phyloP scores from a whole-genome alignment of 257 asterid genomes.

The Prunella vulgaris region DNA sequence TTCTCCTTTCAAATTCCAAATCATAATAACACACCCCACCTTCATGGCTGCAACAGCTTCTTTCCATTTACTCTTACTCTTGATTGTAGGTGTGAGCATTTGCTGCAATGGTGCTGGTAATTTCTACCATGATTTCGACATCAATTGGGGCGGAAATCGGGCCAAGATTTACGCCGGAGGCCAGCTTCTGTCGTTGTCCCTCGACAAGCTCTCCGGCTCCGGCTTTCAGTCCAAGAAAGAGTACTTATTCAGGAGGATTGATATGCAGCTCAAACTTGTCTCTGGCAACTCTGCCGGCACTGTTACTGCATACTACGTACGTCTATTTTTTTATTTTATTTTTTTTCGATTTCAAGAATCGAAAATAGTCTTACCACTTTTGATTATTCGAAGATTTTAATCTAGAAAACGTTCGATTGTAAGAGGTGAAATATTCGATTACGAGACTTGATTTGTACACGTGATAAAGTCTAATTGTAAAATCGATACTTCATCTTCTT shows the following conservation, averaged over 20 bases:
- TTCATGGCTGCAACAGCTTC: conserved; percentile 1
- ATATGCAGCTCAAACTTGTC: conserved; percentile 66
- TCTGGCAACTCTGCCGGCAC: conserved; percentile 72
- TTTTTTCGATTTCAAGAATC: too few species aligned
- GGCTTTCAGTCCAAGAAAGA: conserved; percentile 59
- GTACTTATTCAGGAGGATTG: conserved; percentile 57
- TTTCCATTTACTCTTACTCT: neutral
- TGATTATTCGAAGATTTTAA: too few species aligned
- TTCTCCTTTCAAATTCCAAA: conserved; percentile 17
- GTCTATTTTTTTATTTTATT: neutral
- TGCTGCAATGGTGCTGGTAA: conserved; percentile 34
- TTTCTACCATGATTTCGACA: conserved; percentile 44
- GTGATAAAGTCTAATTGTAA: too few species aligned
- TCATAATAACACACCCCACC: neutral
- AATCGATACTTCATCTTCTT: too few species aligned
- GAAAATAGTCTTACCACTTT: too few species aligned
- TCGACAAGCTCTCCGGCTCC: conserved; percentile 53
- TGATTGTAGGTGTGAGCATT: conserved; percentile 18
- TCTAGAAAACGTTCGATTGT: too few species aligned
- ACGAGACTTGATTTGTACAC: too few species aligned
- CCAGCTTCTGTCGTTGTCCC: conserved; percentile 48
- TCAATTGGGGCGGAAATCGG: conserved; percentile 50
- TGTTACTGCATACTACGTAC: conserved; percentile 63
- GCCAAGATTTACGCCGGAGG: conserved; percentile 50
- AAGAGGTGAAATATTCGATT: too few species aligned